Base-by-base conservation (phyloP, 208 protist genomes). In the Acanthamoeba sp. region DNA sequence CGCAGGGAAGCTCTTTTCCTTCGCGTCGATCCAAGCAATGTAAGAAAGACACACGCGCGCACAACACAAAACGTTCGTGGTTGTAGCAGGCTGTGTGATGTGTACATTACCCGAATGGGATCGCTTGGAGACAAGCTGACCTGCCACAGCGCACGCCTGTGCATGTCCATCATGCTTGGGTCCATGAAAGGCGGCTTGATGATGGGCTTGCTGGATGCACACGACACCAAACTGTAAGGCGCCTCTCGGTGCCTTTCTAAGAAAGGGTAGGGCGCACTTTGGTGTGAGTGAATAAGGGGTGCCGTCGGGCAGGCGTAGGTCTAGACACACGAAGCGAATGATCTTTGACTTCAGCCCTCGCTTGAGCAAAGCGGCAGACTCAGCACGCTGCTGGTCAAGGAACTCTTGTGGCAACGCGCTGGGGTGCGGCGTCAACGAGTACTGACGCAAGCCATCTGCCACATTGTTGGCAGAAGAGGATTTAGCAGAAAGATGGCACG, bases 361-460 rank as follows among this genome's bases (percentile, higher is more conserved):
- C 10, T 36, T 85, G 27, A 85, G 76, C 20, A 85, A 45, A 7
- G 29, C 45, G 12, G 76, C 76, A 40, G 76, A 85, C 45, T 85
- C 76, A 7, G 76, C 76, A n/a, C 76, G 38, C 76, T 85, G 76
- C 45, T 85, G 76, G 12, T 85, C 76, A 29, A 85, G 76, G 42
- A 85, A 85, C 4, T 85, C 76, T 45, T 85, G 76, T 24, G 76
- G 76, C 76, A 85, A 45, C n/a, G 76, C 76, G 45, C 24, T 85
- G 18, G 76, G 76, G 34, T 85, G 76, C 20, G 76, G 76, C 22
- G 76, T 85, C 24, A 85, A n/a, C 22, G 76, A 85, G 29, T 59
- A 85, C 76, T 85, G 76, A 1, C 76, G 76, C 76, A 85, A 36
- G 6, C 76, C 45, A 85, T 85, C 76, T 85, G 76, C 24, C 10